A percentile compares a stretch with the other conserved stretches of the same genome.
Conservation (phyloP, 129 eudicot species). For the Flaveria trinervia region DNA sequence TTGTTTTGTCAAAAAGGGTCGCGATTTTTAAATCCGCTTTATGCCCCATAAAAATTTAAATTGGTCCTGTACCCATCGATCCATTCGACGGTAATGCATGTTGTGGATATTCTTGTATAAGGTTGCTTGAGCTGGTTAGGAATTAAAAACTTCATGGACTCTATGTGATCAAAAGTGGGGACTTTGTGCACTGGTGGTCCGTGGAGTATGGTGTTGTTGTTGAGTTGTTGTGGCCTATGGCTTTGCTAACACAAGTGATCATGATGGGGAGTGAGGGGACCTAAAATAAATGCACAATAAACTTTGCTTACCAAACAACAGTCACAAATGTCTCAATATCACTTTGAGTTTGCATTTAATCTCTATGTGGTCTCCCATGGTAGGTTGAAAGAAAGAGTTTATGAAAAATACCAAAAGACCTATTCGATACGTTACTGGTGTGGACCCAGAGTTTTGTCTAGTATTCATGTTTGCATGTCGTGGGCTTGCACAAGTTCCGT, state of each 20-base stretch:
- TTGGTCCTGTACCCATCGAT: neutral
- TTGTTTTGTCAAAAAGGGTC: no score
- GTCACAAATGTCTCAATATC: neutral
- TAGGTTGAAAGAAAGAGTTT: neutral
- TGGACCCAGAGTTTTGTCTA: neutral
- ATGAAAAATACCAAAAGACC: neutral
- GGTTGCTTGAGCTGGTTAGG: neutral
- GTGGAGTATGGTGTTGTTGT: constrained; percentile 12
- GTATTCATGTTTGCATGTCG: neutral
- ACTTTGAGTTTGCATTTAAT: neutral
- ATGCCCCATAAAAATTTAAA: no score
- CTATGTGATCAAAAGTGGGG: constrained; percentile 5
- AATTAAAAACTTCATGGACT: neutral
- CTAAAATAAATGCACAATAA: constrained; percentile 12
- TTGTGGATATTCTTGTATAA: neutral
- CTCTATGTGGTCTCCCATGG: neutral
- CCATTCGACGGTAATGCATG: neutral
- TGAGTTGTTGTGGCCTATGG: neutral
- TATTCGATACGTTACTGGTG: neutral
- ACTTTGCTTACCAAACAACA: neutral
- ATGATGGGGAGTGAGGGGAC: constrained; percentile 20
- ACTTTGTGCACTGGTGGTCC: constrained; percentile 8
- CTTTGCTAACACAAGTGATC: constrained; percentile 9
- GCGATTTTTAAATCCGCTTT: no score
- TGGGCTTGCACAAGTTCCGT: no score